Evolutionary conservation across 257 asterid species (phyloP).

Genomic region (Catharanthus roseus): DNA sequence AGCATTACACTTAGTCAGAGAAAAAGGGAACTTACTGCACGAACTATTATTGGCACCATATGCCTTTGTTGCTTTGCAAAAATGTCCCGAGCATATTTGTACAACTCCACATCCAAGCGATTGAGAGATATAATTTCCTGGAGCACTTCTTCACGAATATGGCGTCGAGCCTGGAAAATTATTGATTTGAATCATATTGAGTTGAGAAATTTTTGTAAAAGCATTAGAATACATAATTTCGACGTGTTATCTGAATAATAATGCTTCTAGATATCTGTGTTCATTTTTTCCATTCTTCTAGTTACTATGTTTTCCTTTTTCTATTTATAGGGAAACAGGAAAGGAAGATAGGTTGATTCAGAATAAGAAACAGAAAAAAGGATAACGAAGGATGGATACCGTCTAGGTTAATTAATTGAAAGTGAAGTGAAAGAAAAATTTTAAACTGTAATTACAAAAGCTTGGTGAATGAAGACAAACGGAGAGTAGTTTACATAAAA

Average conservation of each 20-base stretch:
- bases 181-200: not conserved
- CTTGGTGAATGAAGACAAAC: not conserved
- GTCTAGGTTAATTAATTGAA: no score
- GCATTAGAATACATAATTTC: not conserved
- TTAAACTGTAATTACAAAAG: not conserved
- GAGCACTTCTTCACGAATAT: conserved; percentile 47
- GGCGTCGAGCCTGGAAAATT: conserved; percentile 58
- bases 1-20: not conserved
- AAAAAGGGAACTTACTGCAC: conserved; percentile 44
- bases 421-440: no score
- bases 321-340: no score
- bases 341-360: not conserved
- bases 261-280: not conserved
- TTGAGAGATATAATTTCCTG: conserved; percentile 64
- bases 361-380: no score
- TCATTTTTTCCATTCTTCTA: not conserved
- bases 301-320: not conserved
- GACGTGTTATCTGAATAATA: not conserved
- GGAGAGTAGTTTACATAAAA: not conserved
- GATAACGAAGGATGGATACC: no score
- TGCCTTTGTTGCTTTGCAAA: conserved; percentile 52
- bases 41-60: conserved; percentile 28
- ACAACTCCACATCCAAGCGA: conserved; percentile 66
- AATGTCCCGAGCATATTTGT: conserved; percentile 58
- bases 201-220: not conserved